Conservation (phyloP, 169 alveolate genomes). For the Plasmodium adleri region DNA sequence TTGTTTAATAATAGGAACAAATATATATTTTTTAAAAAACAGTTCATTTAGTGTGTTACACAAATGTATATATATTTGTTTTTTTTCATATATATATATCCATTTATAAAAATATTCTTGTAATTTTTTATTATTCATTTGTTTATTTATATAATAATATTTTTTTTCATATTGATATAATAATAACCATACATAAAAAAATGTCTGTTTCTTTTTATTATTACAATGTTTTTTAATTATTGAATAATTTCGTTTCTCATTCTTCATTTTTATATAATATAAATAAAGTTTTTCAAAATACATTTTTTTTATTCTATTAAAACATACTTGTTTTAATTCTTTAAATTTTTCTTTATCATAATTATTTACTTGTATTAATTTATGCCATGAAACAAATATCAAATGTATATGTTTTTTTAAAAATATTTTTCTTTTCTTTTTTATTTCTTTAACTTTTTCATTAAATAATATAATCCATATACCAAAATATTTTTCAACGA, state of each 20-base stretch:
- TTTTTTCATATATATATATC: slow-evolving; percentile 38
- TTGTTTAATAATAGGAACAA: slow-evolving; percentile 5
- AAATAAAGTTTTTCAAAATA: slow-evolving; percentile 3
- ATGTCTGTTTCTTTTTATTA: slow-evolving; percentile 26
- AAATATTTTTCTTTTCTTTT: slow-evolving; percentile 29
- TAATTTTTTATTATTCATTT: slow-evolving; percentile 2
- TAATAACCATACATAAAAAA: slow-evolving; percentile 63
- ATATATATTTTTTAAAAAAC: slow-evolving; percentile 15
- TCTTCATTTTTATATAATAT: not conserved
- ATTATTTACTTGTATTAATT: slow-evolving; percentile 18
- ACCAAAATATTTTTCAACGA: slow-evolving; percentile 36
- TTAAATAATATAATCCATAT: slow-evolving; percentile 46
- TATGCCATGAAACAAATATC: slow-evolving; percentile 56
- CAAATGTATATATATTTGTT: slow-evolving; percentile 9
- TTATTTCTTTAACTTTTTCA: slow-evolving; percentile 37
- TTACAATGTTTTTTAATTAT: slow-evolving; percentile 26
- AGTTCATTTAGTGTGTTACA: not conserved
- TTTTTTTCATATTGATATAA: slow-evolving; percentile 24
- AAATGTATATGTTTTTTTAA: slow-evolving; percentile 54
- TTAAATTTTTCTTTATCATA: slow-evolving; percentile 38
- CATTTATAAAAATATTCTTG: not conserved
- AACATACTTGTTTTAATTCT: slow-evolving; percentile 5
- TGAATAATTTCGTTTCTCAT: slow-evolving; percentile 9
- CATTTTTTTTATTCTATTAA: slow-evolving; percentile 3
- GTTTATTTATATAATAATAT: not conserved